phyloP scores from a whole-genome alignment of 1,284 basidiomycete genomes.

The Stygiomarasmius scandens region DNA sequence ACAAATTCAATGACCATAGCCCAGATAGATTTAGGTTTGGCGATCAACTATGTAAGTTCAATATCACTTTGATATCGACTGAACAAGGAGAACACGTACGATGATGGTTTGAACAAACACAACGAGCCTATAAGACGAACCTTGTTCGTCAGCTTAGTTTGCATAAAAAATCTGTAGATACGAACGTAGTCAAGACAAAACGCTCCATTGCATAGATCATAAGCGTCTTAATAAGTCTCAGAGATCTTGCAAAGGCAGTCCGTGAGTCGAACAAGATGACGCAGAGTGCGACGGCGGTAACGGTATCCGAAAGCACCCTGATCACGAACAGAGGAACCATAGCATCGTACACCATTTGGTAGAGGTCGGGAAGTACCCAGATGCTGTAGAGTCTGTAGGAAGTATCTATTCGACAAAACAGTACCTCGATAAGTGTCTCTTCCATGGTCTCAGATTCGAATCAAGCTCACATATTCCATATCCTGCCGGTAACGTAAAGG shows the following conservation, averaged over 20 bases:
- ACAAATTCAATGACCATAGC: constrained; percentile 9
- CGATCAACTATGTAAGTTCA: not conserved
- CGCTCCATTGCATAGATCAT: constrained; percentile 6
- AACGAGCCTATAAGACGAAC: not conserved
- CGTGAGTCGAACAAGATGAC: constrained; percentile 2
- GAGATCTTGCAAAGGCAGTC: not conserved
- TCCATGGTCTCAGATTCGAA: no score
- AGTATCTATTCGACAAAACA: not conserved
- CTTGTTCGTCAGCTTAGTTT: not conserved
- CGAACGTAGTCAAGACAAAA: constrained; percentile 6
- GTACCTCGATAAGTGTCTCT: no score
- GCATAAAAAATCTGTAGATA: not conserved
- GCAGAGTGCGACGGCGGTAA: constrained; percentile 5
- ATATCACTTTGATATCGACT: no score
- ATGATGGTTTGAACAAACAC: not conserved
- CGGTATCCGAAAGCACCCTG: constrained; percentile 1
- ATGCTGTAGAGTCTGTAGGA: not conserved
- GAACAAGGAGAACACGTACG: not conserved
- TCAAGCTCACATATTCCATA: not conserved
- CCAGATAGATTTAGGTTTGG: not conserved
- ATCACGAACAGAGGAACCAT: not conserved
- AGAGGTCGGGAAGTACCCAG: not conserved
- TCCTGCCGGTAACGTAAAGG: not conserved
- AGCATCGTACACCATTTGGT: not conserved
- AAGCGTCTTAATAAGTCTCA: not conserved